phyloP scores from a whole-genome alignment of 768 basidiomycete genomes.

The Saitozyma sp. region DNA sequence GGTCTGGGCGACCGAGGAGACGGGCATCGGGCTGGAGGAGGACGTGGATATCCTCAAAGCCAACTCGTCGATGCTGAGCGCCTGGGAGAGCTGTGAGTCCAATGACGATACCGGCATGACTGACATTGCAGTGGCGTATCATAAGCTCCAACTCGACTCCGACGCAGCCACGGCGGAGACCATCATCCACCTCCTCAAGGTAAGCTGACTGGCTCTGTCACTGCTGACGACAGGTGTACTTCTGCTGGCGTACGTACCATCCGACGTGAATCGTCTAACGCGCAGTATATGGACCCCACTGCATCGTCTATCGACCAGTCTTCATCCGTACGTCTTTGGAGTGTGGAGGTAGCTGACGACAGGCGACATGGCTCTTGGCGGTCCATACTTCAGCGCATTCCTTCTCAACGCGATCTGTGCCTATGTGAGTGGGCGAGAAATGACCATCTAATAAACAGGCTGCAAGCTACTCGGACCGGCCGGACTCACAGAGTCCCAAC shows the following conservation, averaged over 20 bases:
- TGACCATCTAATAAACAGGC: constrained; percentile 7
- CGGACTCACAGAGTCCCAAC: background rate
- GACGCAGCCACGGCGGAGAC: constrained; percentile 15
- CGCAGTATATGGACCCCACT: constrained; percentile 27
- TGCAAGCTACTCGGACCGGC: constrained; percentile 15
- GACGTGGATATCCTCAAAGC: constrained; percentile 19
- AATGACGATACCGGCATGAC: background rate
- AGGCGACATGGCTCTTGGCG: constrained; percentile 31
- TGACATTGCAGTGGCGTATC: constrained; percentile 16
- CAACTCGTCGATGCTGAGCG: constrained; percentile 19
- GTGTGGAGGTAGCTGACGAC: background rate
- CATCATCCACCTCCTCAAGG: constrained; percentile 26
- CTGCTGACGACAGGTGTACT: constrained; percentile 16
- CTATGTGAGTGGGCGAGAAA: constrained; percentile 4
- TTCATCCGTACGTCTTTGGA: constrained; percentile 13
- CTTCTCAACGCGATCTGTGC: constrained; percentile 27
- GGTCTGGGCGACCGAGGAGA: background rate
- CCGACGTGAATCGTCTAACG: background rate
- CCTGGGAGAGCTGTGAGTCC: constrained; percentile 21
- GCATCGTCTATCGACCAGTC: constrained; percentile 27
- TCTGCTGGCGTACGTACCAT: constrained; percentile 21
- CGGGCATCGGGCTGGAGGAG: background rate
- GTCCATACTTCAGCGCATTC: constrained; percentile 28
- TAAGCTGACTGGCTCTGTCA: background rate
- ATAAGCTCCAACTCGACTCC: constrained; percentile 18